phyloP scores from a whole-genome alignment of 352 stramenopile genomes.

The Phytopythium kandeliae region DNA sequence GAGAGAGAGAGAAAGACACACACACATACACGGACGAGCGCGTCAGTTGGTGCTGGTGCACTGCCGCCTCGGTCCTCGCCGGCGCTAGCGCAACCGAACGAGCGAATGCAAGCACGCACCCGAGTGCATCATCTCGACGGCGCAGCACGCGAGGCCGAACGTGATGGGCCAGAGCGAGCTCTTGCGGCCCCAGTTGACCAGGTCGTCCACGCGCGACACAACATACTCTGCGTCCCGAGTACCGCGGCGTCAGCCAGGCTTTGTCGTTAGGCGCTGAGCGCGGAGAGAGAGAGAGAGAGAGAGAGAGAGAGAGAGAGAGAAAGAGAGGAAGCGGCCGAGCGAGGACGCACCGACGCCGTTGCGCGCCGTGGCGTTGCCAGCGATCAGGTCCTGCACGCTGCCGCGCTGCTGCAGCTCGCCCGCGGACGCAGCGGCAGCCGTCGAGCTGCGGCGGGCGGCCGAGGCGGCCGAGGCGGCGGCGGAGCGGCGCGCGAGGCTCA shows the following conservation, averaged over 20 bases:
- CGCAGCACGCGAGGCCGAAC: conserved; percentile 99
- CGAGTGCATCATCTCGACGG: conserved; percentile 99
- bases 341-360: conserved; percentile 68
- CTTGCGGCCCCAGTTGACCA: conserved; percentile 98
- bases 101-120: conserved; percentile 36
- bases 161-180: conserved; percentile 99
- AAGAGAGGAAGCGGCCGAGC: background rate
- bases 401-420: conserved; percentile 42
- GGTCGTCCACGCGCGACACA: conserved; percentile 95
- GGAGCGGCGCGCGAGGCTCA: conserved; percentile 34
- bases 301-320: no score
- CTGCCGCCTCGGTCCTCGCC: no score
- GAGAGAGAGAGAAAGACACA: background rate
- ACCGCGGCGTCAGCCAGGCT: no score
- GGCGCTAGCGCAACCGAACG: no score
- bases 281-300: no score
- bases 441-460: conserved; percentile 19
- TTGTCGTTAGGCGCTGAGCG: no score
- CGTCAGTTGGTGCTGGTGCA: no score
- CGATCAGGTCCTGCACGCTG: conserved; percentile 68
- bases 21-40: no score
- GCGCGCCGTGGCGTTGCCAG: conserved; percentile 56
- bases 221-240: conserved; percentile 91
- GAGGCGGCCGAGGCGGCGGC: conserved; percentile 8
- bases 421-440: conserved; percentile 20